Evolutionary conservation across 805 yeast species (phyloP).

Genomic region (Lachancea meyersii): DNA sequence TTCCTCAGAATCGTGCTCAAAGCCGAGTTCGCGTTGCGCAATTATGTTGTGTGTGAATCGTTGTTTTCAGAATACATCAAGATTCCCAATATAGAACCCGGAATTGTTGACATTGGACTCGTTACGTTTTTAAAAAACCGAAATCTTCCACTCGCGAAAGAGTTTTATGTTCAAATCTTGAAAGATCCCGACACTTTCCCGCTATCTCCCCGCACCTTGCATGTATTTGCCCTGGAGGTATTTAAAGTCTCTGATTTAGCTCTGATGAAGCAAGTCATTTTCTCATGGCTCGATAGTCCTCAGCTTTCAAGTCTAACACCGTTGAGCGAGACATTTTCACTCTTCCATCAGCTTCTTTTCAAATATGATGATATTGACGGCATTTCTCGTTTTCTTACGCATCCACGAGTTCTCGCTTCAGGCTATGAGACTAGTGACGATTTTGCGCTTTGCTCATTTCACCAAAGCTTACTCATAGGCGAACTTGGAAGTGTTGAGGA

Average conservation of each 20-base stretch:
- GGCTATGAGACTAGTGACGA: slow-evolving; percentile 15
- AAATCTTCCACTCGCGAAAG: slow-evolving; percentile 27
- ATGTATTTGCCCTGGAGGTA: slow-evolving; percentile 17
- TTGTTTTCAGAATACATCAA: slow-evolving; percentile 28
- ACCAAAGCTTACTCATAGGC: slow-evolving; percentile 9
- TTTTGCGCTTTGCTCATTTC: slow-evolving; percentile 17
- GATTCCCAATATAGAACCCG: slow-evolving; percentile 17
- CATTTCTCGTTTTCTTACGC: slow-evolving; percentile 13
- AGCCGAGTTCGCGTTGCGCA: slow-evolving; percentile 17
- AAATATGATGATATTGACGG: slow-evolving; percentile 10
- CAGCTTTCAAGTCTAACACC: slow-evolving; percentile 9
- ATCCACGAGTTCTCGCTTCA: slow-evolving; percentile 12
- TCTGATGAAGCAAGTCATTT: slow-evolving; percentile 19
- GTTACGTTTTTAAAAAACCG: slow-evolving; percentile 24
- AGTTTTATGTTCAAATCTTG: slow-evolving; percentile 27
- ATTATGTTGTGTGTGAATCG: slow-evolving; percentile 21
- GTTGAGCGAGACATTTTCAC: slow-evolving; percentile 11
- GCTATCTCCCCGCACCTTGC: slow-evolving; percentile 16
- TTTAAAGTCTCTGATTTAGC: slow-evolving; percentile 16
- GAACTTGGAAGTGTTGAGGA: not conserved
- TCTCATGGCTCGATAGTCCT: slow-evolving; percentile 22
- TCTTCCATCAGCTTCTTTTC: slow-evolving; percentile 21
- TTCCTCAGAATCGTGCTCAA: slow-evolving; percentile 17
- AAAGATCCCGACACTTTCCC: slow-evolving; percentile 28
- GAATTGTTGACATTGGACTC: slow-evolving; percentile 22